phyloP scores from a whole-genome alignment of 495 filamentous ascomycete genomes.

The Hyphodiscus hymeniophilus region DNA sequence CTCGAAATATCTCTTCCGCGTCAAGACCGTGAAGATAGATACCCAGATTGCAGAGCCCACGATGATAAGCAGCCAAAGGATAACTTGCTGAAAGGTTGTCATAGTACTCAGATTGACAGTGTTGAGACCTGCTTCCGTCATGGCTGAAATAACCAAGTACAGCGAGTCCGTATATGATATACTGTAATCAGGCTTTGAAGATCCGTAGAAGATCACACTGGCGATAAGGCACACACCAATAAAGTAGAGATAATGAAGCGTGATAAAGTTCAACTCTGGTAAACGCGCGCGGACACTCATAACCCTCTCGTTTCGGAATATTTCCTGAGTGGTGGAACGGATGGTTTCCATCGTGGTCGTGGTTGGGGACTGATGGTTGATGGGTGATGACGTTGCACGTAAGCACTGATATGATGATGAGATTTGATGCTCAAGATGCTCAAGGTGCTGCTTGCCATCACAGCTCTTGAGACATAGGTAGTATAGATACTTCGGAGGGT shows the following conservation, averaged over 20 bases:
- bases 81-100: constrained; percentile 69
- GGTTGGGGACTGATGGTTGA: too few relatives aligned
- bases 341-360: too few relatives aligned
- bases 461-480: too few relatives aligned
- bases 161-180: constrained; percentile 68
- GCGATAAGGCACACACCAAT: constrained; percentile 51
- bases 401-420: too few relatives aligned
- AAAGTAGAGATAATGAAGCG: constrained; percentile 73
- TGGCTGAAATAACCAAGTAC: constrained; percentile 70
- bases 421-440: too few relatives aligned
- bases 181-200: constrained; percentile 49
- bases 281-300: constrained; percentile 16
- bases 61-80: constrained; percentile 67
- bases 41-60: constrained; percentile 66
- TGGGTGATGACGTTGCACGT: too few relatives aligned
- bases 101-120: constrained; percentile 58
- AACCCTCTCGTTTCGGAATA: too few relatives aligned
- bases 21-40: constrained; percentile 50
- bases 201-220: constrained; percentile 66
- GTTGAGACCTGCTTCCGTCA: constrained; percentile 65
- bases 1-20: constrained; percentile 66
- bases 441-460: too few relatives aligned
- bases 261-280: constrained; percentile 68
- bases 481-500: too few relatives aligned
- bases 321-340: too few relatives aligned